Conservation (phyloP, 345 rosid genomes). For the Brassica rapa region DNA sequence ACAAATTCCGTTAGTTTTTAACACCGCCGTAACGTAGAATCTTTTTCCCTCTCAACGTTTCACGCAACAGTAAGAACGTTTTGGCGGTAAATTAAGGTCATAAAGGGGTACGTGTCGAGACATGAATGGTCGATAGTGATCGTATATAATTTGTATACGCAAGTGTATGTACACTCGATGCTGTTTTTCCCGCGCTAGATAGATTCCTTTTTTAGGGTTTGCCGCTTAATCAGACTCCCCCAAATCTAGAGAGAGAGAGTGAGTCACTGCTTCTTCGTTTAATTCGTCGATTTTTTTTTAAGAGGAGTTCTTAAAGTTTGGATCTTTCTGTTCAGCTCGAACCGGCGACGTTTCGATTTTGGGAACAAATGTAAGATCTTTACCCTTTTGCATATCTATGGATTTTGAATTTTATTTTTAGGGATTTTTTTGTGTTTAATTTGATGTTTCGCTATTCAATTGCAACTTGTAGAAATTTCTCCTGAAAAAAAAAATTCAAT, state of each 20-base stretch:
- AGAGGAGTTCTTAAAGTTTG: not conserved
- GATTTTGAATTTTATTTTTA: not conserved
- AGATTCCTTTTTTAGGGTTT: constrained; percentile 44
- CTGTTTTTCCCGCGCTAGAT: constrained; percentile 50
- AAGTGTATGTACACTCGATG: constrained; percentile 37
- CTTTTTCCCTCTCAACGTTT: constrained; percentile 36
- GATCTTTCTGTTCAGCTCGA: constrained; percentile 27
- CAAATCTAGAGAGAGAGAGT: constrained; percentile 31
- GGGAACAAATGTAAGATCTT: constrained; percentile 37
- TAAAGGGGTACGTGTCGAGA: constrained; percentile 26
- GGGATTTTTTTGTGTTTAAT: not conserved
- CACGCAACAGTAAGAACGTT: constrained; percentile 42
- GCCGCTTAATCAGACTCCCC: constrained; percentile 26
- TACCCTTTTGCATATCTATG: constrained; percentile 10
- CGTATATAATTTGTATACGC: constrained; percentile 36
- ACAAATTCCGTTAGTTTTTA: constrained; percentile 22
- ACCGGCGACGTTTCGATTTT: constrained; percentile 24
- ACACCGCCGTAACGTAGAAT: constrained; percentile 43
- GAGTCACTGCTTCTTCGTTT: constrained; percentile 11
- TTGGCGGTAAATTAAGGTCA: constrained; percentile 47
- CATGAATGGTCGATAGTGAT: not conserved
- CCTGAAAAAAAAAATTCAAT: not conserved
- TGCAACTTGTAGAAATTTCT: constrained; percentile 3
- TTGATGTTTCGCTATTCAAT: constrained; percentile 6
- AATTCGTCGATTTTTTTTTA: constrained; percentile 26